Conservation (phyloP, 2,329 filamentous ascomycete genomes). For the Cryphonectria nitschkei region DNA sequence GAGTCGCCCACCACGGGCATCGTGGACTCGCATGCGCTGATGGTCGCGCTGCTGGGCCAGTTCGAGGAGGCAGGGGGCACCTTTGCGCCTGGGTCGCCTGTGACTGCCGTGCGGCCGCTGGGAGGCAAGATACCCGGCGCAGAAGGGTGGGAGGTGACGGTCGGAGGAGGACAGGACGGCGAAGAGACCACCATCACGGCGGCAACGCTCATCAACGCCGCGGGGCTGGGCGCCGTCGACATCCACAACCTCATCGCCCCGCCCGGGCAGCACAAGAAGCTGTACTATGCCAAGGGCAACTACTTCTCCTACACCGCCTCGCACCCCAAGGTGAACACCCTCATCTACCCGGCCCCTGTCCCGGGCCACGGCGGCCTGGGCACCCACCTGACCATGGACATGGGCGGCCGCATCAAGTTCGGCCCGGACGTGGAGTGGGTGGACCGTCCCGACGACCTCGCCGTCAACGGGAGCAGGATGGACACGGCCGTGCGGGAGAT, state of each 20-base stretch:
- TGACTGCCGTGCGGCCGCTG: constrained; percentile 62
- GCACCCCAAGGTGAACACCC: constrained; percentile 65
- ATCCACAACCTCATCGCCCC: constrained; percentile 84
- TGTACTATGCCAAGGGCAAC: constrained; percentile 90
- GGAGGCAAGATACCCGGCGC: constrained; percentile 43
- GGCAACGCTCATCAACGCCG: constrained; percentile 81
- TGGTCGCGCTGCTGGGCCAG: constrained; percentile 76
- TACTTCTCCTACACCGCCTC: constrained; percentile 85
- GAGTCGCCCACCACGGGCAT: constrained; percentile 88
- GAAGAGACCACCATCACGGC: constrained; percentile 63
- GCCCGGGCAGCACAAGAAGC: constrained; percentile 53
- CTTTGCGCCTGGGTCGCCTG: constrained; percentile 69
- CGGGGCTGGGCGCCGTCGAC: constrained; percentile 75
- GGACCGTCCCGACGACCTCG: constrained; percentile 68
- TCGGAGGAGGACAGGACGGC: constrained; percentile 53
- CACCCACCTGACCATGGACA: constrained; percentile 90
- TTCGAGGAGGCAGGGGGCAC: constrained; percentile 80
- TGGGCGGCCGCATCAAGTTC: constrained; percentile 83
- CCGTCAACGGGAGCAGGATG: constrained; percentile 61
- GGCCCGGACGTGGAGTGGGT: constrained; percentile 97
- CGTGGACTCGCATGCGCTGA: constrained; percentile 82
- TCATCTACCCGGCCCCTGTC: constrained; percentile 86
- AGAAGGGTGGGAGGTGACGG: constrained; percentile 71
- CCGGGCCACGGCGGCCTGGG: constrained; percentile 84
- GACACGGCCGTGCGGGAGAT: constrained; percentile 74